Evolutionary conservation across 164 flowering plant species (phyloP), one percentile per base, ranked within the genome.

Genomic region (Platanus orientalis): DNA sequence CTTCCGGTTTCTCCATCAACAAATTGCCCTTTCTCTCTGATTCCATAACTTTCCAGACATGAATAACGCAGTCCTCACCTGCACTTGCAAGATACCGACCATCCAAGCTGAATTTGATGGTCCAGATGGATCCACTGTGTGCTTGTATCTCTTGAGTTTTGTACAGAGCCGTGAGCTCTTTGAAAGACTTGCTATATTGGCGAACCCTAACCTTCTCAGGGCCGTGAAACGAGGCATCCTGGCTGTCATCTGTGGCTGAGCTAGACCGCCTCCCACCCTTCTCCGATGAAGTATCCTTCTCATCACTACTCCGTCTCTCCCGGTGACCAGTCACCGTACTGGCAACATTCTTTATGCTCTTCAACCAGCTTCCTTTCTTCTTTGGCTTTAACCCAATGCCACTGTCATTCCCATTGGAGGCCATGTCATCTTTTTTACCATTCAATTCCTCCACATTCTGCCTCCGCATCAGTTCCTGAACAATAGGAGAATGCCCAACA

Each of bases 191-290:
- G 40, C 99, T 98, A 76, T 85, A 88, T 54, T 92, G 96, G 61
- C 85, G 70, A 29, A 92, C 99, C 66, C 83, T 75, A 30, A 89
- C 80, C 73, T 84, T 84, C 80, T 92, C 97, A 0, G 94, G 96
- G 39, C 90, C 84, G 67, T 88, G 94, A 72, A 84, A 90, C 0
- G 83, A 76, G 26, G 71, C 77, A 61, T 95, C 97, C 79, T 95
- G 99, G 77, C 97, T 89, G 61, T 95, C 98, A 73, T 92, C 98
- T 0, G 98, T 92, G 19, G 98, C 93, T 4, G 99, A 95, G 69
- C 97, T 92, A 0, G 97, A 95, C 79, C 97, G 81, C 67, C 97
- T 69, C 42, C 97, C 97, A 48, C 93, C 96, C 69, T 83, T 89
- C 64, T 95, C 97, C 2, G 97, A 92, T 3, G 92, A 84, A 1